Evolutionary conservation across 352 stramenopile genomes (phyloP).

Genomic region (Phytophthora pisi): DNA sequence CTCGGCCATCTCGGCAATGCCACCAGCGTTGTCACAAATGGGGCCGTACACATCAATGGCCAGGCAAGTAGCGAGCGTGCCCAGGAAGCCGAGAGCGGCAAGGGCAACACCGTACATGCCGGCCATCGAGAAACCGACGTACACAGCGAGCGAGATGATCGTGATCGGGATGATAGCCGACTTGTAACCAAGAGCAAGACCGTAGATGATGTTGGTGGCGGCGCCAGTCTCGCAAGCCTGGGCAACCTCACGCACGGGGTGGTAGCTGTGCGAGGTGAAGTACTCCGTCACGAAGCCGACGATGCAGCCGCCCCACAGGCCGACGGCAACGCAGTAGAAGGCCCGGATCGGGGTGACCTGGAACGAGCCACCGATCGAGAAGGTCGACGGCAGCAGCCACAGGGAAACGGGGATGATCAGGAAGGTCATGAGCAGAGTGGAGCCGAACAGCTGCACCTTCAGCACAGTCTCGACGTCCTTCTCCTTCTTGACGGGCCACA

Average conservation of each 20-base stretch:
- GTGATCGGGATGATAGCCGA: constrained; percentile 99
- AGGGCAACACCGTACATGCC: constrained; percentile 98
- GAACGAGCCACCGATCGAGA: constrained; percentile 84
- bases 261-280: constrained; percentile 98
- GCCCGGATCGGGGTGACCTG: constrained; percentile 85
- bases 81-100: constrained; percentile 98
- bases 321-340: constrained; percentile 94
- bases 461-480: constrained; percentile 96
- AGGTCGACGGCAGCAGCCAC: constrained; percentile 92
- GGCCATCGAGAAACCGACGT: constrained; percentile 96
- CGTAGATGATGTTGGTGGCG: constrained; percentile 99
- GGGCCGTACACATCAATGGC: constrained; percentile 99
- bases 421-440: constrained; percentile 96
- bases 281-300: constrained; percentile 99
- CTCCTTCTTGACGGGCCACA: constrained; percentile 95
- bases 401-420: constrained; percentile 91
- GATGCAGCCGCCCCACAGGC: constrained; percentile 96
- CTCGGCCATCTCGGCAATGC: constrained; percentile 99
- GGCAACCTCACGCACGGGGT: constrained; percentile 95
- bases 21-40: constrained; percentile 99
- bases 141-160: constrained; percentile 97
- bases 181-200: constrained; percentile 99
- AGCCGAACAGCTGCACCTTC: constrained; percentile 98
- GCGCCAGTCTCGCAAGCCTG: constrained; percentile 98
- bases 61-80: constrained; percentile 97